These are phyloP conservation scores for Tylopilus sp. DNA, from an alignment of 1,284 basidiomycete species.

Conservation along the genomic window DNA sequence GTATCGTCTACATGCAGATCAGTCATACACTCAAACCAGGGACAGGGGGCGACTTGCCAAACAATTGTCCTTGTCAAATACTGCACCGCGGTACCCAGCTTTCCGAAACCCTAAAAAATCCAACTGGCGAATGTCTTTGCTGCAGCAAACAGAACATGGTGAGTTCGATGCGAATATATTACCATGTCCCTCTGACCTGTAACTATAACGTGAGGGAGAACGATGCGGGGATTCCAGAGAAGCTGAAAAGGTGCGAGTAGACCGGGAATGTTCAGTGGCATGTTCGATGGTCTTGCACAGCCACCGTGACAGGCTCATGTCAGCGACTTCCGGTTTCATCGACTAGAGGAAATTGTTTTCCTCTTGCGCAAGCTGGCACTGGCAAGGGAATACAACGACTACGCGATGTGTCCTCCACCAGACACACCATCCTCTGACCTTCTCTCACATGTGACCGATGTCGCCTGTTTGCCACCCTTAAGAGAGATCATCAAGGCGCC, in stretches of 20 bases:
- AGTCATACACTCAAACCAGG: neutral
- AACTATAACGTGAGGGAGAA: conserved; percentile 71
- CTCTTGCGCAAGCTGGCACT: conserved; percentile 7
- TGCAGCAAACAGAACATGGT: conserved; percentile 29
- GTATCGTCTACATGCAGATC: conserved; percentile 58
- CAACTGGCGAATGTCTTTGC: conserved; percentile 82
- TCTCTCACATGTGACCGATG: conserved; percentile 4
- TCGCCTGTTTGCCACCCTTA: neutral
- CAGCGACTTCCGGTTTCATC: conserved; percentile 5
- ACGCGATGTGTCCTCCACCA: conserved; percentile 7
- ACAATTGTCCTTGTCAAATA: conserved; percentile 99
- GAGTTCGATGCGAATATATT: neutral
- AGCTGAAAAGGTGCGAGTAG: conserved; percentile 74
- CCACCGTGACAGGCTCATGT: neutral
- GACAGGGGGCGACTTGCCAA: conserved; percentile 52
- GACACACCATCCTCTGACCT: conserved; percentile 11
- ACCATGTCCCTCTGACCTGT: conserved; percentile 53
- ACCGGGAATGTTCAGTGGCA: conserved; percentile 80
- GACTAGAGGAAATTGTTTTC: conserved; percentile 4
- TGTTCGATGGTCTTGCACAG: conserved; percentile 25
- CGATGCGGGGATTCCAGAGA: conserved; percentile 67
- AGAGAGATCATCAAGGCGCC: conserved; percentile 1
- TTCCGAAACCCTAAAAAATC: conserved; percentile 78
- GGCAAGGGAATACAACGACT: conserved; percentile 14
- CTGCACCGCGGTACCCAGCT: conserved; percentile 82